Base-by-base conservation (phyloP, 169 alveolate species). In the Plasmodium malariae region DNA sequence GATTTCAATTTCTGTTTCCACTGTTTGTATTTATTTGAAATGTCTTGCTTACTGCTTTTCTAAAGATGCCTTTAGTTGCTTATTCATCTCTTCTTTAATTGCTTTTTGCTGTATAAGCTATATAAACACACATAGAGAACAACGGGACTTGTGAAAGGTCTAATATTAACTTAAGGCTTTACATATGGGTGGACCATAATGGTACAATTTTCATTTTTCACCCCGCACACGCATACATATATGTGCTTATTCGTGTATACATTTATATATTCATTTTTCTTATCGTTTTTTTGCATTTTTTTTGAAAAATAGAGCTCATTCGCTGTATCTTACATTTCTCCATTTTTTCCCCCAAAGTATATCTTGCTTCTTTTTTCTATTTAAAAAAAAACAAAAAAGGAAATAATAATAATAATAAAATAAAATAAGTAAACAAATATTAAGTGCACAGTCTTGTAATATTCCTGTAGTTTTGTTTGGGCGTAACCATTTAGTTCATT, bases 51-150 rank as follows among this genome's bases (percentile, higher is more conserved):
- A 76, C 89, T 76, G 89, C 55, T 63, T 76, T 67, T 76, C 89
- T 67, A 76, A 67, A 45, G 89, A 76, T 17, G 65, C 89, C 65
- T 76, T 76, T 26, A 76, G 63, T 37, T 76, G 74, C 28, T 76
- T 76, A 48, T 76, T 76, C 89, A 76, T 76, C 62, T 76, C 89
- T 43, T 76, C 89, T 21, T 76, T 76, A 32, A 76, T 76, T 28
- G 89, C 89, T 54, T 76, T 76, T 34, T 76, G 89, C 36, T 76
- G 89, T 43, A 76, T 76, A n/a, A 76, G 89, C 89, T 76, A 34
- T 17, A 54, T 21, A 62, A 24, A 1, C 30, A 34, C 24, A 57
- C 24, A 1, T 45, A 45, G 55, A 45, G 14, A 11, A 45, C n/a
- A n/a, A 57, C 28, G 24, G n/a, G n/a, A n/a, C n/a, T n/a, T n/a